Evolutionary conservation across 176 grass and related monocot genomes (phyloP).

Genomic region (Lolium perenne): DNA sequence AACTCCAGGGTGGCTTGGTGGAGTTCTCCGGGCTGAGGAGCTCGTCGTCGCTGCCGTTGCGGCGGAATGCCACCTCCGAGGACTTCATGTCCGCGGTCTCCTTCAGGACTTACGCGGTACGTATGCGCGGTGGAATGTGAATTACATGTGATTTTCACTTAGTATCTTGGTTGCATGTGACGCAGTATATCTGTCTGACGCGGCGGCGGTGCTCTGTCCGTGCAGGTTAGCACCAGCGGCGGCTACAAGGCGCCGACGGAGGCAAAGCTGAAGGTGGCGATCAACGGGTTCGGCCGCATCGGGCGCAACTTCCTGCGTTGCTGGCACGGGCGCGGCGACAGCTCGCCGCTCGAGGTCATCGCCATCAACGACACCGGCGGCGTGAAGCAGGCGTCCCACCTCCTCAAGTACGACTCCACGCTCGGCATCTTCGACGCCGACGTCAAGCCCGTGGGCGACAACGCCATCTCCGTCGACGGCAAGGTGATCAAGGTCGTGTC

Average conservation of each 20-base stretch:
- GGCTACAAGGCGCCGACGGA: slow-evolving; percentile 62
- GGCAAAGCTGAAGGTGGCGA: slow-evolving; percentile 85
- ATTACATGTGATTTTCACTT: not conserved
- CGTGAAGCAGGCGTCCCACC: slow-evolving; percentile 83
- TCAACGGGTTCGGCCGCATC: slow-evolving; percentile 94
- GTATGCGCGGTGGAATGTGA: not conserved
- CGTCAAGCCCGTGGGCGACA: slow-evolving; percentile 69
- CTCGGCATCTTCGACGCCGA: slow-evolving; percentile 89
- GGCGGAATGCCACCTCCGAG: slow-evolving; percentile 61
- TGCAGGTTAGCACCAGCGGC: slow-evolving; percentile 53
- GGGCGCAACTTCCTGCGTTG: slow-evolving; percentile 90
- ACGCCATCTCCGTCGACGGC: slow-evolving; percentile 79
- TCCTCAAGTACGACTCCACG: slow-evolving; percentile 93
- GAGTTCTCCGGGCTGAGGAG: slow-evolving; percentile 72
- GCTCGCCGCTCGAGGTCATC: slow-evolving; percentile 71
- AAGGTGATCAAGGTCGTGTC: slow-evolving; percentile 86
- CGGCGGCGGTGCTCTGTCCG: not conserved
- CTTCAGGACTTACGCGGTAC: slow-evolving; percentile 63
- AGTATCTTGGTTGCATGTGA: not conserved
- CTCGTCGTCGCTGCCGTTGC: slow-evolving; percentile 49
- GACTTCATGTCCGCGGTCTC: slow-evolving; percentile 64
- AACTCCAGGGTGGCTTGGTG: slow-evolving; percentile 50
- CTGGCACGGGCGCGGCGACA: slow-evolving; percentile 76
- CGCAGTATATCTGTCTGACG: not conserved
- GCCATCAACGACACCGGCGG: slow-evolving; percentile 91